Evolutionary conservation across 2,329 filamentous ascomycete species (phyloP).

Genomic region (Ophiostoma sp.): DNA sequence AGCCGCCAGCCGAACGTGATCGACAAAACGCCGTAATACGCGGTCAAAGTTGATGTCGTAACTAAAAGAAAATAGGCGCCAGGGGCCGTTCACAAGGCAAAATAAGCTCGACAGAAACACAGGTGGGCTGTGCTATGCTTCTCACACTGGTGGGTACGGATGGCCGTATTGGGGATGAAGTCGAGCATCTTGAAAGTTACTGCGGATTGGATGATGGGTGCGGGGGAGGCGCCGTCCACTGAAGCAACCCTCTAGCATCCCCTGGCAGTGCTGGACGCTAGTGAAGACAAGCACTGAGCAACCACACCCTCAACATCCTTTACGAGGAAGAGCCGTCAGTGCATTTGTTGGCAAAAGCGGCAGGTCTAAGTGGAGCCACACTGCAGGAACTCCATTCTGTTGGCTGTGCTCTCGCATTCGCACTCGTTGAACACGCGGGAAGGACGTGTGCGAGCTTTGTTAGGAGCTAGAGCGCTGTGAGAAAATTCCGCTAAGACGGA

Average conservation of each 20-base stretch:
- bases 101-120: neutral
- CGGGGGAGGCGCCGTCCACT: too few species aligned
- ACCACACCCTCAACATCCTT: neutral
- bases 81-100: neutral
- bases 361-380: neutral
- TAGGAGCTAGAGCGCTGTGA: neutral
- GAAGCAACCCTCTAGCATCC: neutral
- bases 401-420: neutral
- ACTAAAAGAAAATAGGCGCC: neutral
- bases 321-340: neutral
- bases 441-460: neutral
- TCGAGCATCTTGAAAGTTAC: neutral
- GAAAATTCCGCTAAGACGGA: neutral
- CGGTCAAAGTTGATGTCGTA: neutral
- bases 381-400: neutral
- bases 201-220: too few species aligned
- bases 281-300: neutral
- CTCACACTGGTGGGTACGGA: neutral
- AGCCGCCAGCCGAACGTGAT: slow-evolving; percentile 6
- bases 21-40: neutral
- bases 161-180: neutral
- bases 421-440: neutral
- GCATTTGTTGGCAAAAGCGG: neutral
- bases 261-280: neutral
- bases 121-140: neutral